Conservation (phyloP, 257 asterid species). For the Leonotis leonurus region DNA sequence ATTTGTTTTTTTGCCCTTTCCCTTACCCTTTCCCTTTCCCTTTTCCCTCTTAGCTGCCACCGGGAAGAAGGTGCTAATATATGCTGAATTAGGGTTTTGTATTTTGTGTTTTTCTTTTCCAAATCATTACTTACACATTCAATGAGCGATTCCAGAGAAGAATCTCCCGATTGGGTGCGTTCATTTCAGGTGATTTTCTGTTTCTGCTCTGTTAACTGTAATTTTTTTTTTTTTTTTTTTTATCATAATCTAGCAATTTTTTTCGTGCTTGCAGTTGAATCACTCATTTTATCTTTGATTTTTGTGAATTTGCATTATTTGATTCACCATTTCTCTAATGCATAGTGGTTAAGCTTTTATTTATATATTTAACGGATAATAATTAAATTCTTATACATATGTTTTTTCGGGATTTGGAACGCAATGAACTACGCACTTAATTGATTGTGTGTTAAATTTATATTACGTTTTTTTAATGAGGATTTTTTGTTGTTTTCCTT, state of each 20-base stretch:
- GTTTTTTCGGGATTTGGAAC: too few species aligned
- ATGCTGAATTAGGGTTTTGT: constrained; percentile 23
- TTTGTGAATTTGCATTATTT: not conserved
- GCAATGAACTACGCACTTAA: too few species aligned
- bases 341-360: not conserved
- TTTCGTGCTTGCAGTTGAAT: constrained; percentile 5
- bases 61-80: constrained; percentile 5
- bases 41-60: not conserved
- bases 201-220: not conserved
- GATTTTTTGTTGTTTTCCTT: not conserved
- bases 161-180: constrained; percentile 89
- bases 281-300: not conserved
- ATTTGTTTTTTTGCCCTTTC: not conserved
- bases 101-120: not conserved
- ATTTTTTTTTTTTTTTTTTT: too few species aligned
- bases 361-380: too few species aligned
- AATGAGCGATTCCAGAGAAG: constrained; percentile 61
- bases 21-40: not conserved
- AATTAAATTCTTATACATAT: too few species aligned
- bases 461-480: constrained; percentile 11
- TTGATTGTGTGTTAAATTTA: too few species aligned
- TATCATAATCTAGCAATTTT: constrained; percentile 3
- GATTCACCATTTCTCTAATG: not conserved
- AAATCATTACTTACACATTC: constrained; percentile 8
- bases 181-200: constrained; percentile 50